Evolutionary conservation across 2,329 filamentous ascomycete genomes (phyloP).

Genomic region (Phyllosticta citriasiana): DNA sequence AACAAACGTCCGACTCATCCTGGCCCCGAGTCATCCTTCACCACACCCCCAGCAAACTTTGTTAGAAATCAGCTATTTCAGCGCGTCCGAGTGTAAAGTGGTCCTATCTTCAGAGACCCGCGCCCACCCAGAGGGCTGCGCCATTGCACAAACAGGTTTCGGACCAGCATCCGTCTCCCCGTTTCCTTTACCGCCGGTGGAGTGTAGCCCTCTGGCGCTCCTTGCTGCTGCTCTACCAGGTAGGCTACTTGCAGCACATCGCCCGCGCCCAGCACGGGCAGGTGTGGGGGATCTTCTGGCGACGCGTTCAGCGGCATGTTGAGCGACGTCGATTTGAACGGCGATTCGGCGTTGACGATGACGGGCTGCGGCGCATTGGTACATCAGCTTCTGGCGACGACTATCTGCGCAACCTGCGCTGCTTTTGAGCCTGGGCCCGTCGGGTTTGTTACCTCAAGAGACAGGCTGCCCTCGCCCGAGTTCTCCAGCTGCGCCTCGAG

Average conservation of each 20-base stretch:
- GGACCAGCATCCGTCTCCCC: slow-evolving; percentile 56
- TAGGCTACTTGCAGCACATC: slow-evolving; percentile 59
- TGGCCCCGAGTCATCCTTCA: background rate
- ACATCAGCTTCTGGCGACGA: background rate
- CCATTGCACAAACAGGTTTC: slow-evolving; percentile 76
- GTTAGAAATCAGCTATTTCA: slow-evolving; percentile 14
- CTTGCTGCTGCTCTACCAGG: slow-evolving; percentile 45
- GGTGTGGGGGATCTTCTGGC: slow-evolving; percentile 17
- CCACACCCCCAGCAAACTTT: background rate
- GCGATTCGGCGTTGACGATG: slow-evolving; percentile 39
- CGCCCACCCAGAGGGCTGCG: slow-evolving; percentile 79
- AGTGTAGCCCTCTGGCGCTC: slow-evolving; percentile 31
- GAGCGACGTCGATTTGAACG: slow-evolving; percentile 44
- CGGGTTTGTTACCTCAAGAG: slow-evolving; percentile 52
- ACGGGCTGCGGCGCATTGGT: slow-evolving; percentile 28
- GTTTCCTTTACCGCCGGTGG: slow-evolving; percentile 12
- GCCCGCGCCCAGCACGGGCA: slow-evolving; percentile 46
- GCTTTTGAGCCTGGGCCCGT: slow-evolving; percentile 1
- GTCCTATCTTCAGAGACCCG: slow-evolving; percentile 75
- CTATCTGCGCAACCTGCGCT: background rate
- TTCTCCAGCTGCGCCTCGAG: slow-evolving; percentile 95
- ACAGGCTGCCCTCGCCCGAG: slow-evolving; percentile 71
- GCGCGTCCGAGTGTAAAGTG: slow-evolving; percentile 45
- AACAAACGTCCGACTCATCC: background rate
- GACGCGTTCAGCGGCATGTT: slow-evolving; percentile 43